Evolutionary conservation across 768 basidiomycete genomes (phyloP), one percentile per base, ranked within the genome.

Genomic region (Podaxis sp.): DNA sequence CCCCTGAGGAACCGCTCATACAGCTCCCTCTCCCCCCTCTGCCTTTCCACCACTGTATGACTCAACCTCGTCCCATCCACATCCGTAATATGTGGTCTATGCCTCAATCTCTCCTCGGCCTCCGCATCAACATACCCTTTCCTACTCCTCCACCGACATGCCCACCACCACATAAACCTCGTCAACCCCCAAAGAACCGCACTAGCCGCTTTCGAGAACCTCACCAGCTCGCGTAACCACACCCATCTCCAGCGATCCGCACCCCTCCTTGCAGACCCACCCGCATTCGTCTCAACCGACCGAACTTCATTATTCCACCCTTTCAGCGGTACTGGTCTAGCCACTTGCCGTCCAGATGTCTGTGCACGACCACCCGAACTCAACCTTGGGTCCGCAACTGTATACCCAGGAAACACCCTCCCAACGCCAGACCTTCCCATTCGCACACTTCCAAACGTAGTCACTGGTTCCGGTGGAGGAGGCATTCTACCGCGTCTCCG

Each of bases 1-100:
- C 86, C 89, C 14, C 79, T 75, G 62, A 89, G 71, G 65, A 90
- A 90, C 35, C 81, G 75, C 61, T 73, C 70, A 68, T 89, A 89
- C 1, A 80, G 60, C 38, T 78, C 76, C 27, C 67, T 72, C 4
- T 78, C 77, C 23, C 64, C 73, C 47, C 62, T 63, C n/a, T 64
- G 63, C 16, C 52, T 59, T 14, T 65, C 64, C 28, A 57, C 63
- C n/a, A 62, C 61, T 18, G 53, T 50, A 59, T 52, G 6, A 16
- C 14, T 46, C 42, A 53, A 46, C 13, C 44, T 37, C 32, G n/a
- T 16, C 9, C 11, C 52, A 27, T 36, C 32, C 35, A 46, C 44
- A 32, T 37, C 44, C 5, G 27, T 50, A 27, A 37, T 28, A 47
- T 35, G 59, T 5, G 32, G 28, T 46, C 57, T 50, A 36, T 47